Conservation (phyloP, 164 flowering plant genomes). For the Magnolia sinica region DNA sequence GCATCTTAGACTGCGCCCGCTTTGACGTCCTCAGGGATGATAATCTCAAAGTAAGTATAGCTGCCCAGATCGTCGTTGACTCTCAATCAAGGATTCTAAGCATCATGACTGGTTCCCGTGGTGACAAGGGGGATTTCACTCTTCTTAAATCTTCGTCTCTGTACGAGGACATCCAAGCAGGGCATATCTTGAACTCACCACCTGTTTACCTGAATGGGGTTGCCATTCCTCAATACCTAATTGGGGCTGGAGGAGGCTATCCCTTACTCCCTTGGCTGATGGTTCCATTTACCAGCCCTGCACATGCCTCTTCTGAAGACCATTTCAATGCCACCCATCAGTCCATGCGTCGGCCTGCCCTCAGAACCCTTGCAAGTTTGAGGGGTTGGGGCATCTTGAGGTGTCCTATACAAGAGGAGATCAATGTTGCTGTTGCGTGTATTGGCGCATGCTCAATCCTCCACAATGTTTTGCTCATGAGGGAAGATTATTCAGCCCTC, state of each 20-base stretch:
- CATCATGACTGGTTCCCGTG: slow-evolving; percentile 62
- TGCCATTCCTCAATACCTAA: slow-evolving; percentile 50
- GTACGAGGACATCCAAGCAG: slow-evolving; percentile 49
- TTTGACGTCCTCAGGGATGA: slow-evolving; percentile 12
- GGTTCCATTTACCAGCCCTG: slow-evolving; percentile 48
- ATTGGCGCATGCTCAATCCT: slow-evolving; percentile 82
- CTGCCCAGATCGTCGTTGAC: slow-evolving; percentile 73
- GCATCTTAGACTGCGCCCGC: slow-evolving; percentile 52
- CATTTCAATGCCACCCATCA: slow-evolving; percentile 42
- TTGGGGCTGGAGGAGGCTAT: slow-evolving; percentile 52
- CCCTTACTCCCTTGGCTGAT: slow-evolving; percentile 86
- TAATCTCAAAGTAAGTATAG: slow-evolving; percentile 24
- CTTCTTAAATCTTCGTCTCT: slow-evolving; percentile 53
- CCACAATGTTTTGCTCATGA: slow-evolving; percentile 72
- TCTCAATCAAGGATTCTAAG: slow-evolving; percentile 57
- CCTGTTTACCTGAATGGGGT: slow-evolving; percentile 33
- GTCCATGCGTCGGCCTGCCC: slow-evolving; percentile 36
- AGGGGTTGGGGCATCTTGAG: slow-evolving; percentile 76
- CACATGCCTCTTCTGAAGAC: slow-evolving; percentile 40
- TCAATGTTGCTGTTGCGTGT: slow-evolving; percentile 59
- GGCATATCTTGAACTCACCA: slow-evolving; percentile 33
- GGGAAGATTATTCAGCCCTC: slow-evolving; percentile 68
- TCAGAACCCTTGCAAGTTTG: slow-evolving; percentile 53
- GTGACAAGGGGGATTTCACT: slow-evolving; percentile 40
- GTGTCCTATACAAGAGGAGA: slow-evolving; percentile 53